Percentiles rank a stretch among this genome's conserved stretches.
These are phyloP conservation scores for Cucurbitaria berberidis DNA, from an alignment of 2,329 filamentous ascomycete species.

Conservation along the genomic window DNA sequence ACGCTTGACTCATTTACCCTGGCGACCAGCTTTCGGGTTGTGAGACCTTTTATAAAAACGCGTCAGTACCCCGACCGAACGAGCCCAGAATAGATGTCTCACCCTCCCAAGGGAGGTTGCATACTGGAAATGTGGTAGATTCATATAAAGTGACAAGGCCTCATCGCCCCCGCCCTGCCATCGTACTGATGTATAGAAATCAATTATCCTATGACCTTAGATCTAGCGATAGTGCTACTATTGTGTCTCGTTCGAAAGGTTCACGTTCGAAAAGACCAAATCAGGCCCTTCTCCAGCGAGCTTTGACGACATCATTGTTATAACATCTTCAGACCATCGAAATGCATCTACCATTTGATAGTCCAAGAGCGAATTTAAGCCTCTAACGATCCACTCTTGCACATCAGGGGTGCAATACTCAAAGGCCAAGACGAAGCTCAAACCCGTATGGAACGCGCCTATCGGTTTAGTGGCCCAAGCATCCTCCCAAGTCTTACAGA, in stretches of 20 bases:
- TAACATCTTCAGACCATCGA: conserved; percentile 37
- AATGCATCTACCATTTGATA: conserved; percentile 34
- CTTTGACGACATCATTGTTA: conserved; percentile 33
- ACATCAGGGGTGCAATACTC: conserved; percentile 35
- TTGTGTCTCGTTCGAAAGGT: conserved; percentile 9
- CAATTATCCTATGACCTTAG: not conserved
- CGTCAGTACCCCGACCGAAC: conserved; percentile 19
- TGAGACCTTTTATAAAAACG: not conserved
- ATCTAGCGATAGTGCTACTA: not conserved
- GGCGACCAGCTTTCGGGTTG: not conserved
- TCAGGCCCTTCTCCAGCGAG: conserved; percentile 37
- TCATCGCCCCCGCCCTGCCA: no score
- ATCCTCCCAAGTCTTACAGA: conserved; percentile 46
- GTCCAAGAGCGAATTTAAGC: conserved; percentile 37
- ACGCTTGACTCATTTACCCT: not conserved
- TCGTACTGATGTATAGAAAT: no score
- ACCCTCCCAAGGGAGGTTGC: not conserved
- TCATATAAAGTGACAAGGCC: not conserved
- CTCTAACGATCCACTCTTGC: conserved; percentile 34
- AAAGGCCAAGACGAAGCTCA: conserved; percentile 43
- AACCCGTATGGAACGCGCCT: conserved; percentile 38
- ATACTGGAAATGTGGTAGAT: conserved; percentile 5
- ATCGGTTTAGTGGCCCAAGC: conserved; percentile 42
- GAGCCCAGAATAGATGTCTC: not conserved
- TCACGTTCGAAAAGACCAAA: conserved; percentile 26